Base-by-base conservation (phyloP, 805 yeast genomes). In the Peterozyma xylosa region DNA sequence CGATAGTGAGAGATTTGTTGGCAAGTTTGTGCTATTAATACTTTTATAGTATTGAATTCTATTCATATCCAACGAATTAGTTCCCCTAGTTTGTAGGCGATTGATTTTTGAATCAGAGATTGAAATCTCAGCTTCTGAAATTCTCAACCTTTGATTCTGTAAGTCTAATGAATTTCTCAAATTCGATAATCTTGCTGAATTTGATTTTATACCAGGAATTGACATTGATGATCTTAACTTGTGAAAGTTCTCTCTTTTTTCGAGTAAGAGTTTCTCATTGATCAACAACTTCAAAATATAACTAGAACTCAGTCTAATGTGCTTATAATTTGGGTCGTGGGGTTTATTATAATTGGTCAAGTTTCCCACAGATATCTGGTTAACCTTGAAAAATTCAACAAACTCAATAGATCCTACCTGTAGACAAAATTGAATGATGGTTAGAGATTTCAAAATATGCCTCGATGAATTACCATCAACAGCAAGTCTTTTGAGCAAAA, bases 401-500 rank as follows among this genome's bases (percentile, higher is more conserved):
- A 77, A 78, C 14, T 66, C 73, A 27, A 54, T 56, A 0, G 82
- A 74, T 0, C 85, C 85, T 34, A 76, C 72, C 45, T 77, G 71
- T 15, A 78, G 49, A 32, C 77, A 52, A 47, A 74, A 78, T 30
- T 73, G 63, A 2, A 77, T 61, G 11, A 80, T 68, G 0, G 84
- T 74, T 14, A 78, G 55, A 2, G 77, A 67, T 53, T 79, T 80
- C 42, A 76, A 52, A 0, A 76, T 53, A 30, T 63, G 67, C 9
- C 67, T 50, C 51, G 73, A 62, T 39, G 64, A 61, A 30, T 56
- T 62, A 16, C 55, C 39, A 18, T 46, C 47, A 35, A 58, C 30
- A 13, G 55, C 55, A 3, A 79, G 49, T 38, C 76, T 57, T 50
- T 69, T 74, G 15, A 55, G 54, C 3, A 80, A 47, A 5, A 67